Evolutionary conservation across 768 basidiomycete species (phyloP).

Genomic region (Mycena epipterygia): DNA sequence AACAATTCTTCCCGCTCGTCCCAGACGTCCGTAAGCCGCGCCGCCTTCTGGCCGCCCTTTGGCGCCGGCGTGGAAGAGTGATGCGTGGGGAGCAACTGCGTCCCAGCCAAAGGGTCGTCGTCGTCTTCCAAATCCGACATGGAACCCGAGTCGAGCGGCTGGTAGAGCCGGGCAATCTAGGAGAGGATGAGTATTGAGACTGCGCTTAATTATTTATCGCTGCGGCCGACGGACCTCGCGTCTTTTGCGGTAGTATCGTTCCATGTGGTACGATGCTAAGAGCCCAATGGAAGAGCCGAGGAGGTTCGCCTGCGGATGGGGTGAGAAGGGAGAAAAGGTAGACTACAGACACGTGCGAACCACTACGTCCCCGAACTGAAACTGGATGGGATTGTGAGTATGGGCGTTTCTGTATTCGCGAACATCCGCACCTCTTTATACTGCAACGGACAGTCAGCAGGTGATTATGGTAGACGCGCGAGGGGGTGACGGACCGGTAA

Average conservation of each 20-base stretch:
- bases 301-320: slow-evolving; percentile 76
- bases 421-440: slow-evolving; percentile 31
- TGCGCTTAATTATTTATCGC: neutral
- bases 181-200: neutral
- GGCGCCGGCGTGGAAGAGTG: slow-evolving; percentile 38
- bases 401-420: slow-evolving; percentile 49
- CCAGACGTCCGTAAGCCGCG: slow-evolving; percentile 76
- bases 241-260: slow-evolving; percentile 82
- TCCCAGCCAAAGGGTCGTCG: slow-evolving; percentile 58
- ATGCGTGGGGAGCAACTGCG: slow-evolving; percentile 73
- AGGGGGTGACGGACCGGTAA: slow-evolving; percentile 68
- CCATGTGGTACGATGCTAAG: slow-evolving; percentile 74
- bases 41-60: slow-evolving; percentile 46
- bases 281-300: slow-evolving; percentile 81
- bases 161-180: slow-evolving; percentile 85
- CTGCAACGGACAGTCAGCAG: neutral
- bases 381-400: slow-evolving; percentile 62
- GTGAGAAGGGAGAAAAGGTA: slow-evolving; percentile 20
- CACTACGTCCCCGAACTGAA: slow-evolving; percentile 79
- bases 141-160: slow-evolving; percentile 70
- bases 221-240: slow-evolving; percentile 68
- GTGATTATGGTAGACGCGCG: neutral
- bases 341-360: slow-evolving; percentile 55
- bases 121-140: slow-evolving; percentile 70
- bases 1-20: slow-evolving; percentile 85